A percentile compares a stretch with the other conserved stretches of the same genome.
Evolutionary conservation across 441 rosid species (phyloP).

Genomic region (Raphanus hybrid): DNA sequence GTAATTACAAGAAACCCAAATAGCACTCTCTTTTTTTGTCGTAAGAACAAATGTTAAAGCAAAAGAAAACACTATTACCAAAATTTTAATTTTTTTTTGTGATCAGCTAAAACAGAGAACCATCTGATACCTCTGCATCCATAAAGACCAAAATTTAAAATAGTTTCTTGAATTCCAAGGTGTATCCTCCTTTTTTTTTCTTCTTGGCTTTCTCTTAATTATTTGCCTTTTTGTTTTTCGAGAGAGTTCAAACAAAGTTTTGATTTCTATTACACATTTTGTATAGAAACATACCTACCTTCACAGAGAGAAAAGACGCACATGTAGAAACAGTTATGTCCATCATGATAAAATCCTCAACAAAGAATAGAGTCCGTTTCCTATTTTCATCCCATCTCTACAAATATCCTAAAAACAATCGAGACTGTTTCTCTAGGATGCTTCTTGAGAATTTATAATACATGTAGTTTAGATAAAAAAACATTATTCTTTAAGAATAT

Average conservation of each 20-base stretch:
- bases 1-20: conserved; percentile 7
- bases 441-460: neutral
- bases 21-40: neutral
- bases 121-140: too few relatives aligned
- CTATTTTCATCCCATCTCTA: neutral
- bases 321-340: neutral
- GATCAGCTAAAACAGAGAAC: too few relatives aligned
- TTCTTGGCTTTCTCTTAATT: neutral
- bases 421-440: neutral
- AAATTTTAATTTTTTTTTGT: neutral
- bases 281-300: neutral
- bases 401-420: neutral
- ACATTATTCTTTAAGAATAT: neutral
- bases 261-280: neutral
- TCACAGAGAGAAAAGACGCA: neutral
- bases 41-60: neutral
- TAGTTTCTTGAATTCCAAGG: conserved; percentile 20
- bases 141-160: neutral
- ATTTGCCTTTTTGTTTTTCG: neutral
- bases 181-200: neutral
- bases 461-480: too few relatives aligned
- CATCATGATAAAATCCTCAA: neutral
- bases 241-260: neutral
- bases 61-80: neutral
- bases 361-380: neutral